Conservation (phyloP, 768 basidiomycete species). For the Termitomyces sp. region DNA sequence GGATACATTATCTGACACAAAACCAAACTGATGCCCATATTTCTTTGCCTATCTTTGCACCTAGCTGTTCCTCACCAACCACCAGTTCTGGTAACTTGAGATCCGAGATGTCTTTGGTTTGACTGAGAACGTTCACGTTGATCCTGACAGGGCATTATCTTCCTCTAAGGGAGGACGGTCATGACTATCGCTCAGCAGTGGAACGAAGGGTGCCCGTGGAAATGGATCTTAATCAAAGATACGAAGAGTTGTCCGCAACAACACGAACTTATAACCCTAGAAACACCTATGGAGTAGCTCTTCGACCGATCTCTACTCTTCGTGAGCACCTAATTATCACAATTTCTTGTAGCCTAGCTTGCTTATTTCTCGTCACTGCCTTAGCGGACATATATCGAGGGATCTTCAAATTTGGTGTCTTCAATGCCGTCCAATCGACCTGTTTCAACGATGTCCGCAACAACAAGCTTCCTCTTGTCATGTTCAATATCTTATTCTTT, state of each 20-base stretch:
- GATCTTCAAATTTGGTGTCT: conserved; percentile 83
- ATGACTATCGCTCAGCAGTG: not conserved
- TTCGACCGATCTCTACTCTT: conserved; percentile 70
- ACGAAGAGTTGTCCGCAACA: not conserved
- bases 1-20: not conserved
- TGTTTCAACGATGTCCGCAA: conserved; percentile 69
- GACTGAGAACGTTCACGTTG: not conserved
- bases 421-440: conserved; percentile 86
- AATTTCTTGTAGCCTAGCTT: not conserved
- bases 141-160: not conserved
- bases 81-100: not conserved
- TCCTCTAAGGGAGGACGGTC: not conserved
- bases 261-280: conserved; percentile 19
- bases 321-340: conserved; percentile 36
- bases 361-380: not conserved
- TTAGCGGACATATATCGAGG: conserved; percentile 76
- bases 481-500: not conserved
- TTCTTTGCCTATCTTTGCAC: not conserved
- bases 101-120: not conserved
- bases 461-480: not conserved
- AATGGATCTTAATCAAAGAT: not conserved
- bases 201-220: not conserved
- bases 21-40: not conserved
- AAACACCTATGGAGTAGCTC: conserved; percentile 38
- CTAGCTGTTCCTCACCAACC: not conserved